Evolutionary conservation across 225 moss, liverwort and hornwort genomes (phyloP), one percentile per base, ranked within the genome.

Genomic region (Physcomitrellopsis africana): DNA sequence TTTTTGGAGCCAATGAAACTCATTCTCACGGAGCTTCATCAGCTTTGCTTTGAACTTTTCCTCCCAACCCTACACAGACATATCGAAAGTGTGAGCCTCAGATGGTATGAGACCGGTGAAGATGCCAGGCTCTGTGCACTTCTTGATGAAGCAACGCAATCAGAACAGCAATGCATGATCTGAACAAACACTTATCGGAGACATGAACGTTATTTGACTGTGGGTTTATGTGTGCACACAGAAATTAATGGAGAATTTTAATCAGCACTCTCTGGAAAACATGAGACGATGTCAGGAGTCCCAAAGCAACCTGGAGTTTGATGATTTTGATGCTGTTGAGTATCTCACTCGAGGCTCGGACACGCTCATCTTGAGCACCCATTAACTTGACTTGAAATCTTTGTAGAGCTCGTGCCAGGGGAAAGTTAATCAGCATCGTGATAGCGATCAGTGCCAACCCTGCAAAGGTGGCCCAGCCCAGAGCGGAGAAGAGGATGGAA

Each of bases 251-350:
- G 7, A 2, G 32, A 2, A 5, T 37, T 7, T 37, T 4, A 37
- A 37, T 37, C 7, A 4, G 7, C 32, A 5, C 32, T 37, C 7
- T 37, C 32, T 37, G 4, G 24, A 37, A 37, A 37, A 37, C 32
- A 37, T 37, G 3, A 37, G 7, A 37, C 32, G 7, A 37, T 37
- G 32, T 37, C 4, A 37, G 32, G n/a, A n/a, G 10, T 22, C 24
- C 2, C 10, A 15, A 37, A 68, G 32, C 64, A 1, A 51, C 73
- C 32, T 87, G 87, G 44, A 88, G 65, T 80, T 89, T 89, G 51
- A 89, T 75, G 11, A 86, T 80, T 59, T 86, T 89, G 72, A 89
- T 78, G 63, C 82, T 88, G 62, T 77, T 77, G 10, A 84, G 63
- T 16, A 76, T 77, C 63, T 84, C 84, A 32, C 80, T 80, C 7